Base-by-base conservation (phyloP, 73 alveolate genomes). In the Breviolum minutum region DNA sequence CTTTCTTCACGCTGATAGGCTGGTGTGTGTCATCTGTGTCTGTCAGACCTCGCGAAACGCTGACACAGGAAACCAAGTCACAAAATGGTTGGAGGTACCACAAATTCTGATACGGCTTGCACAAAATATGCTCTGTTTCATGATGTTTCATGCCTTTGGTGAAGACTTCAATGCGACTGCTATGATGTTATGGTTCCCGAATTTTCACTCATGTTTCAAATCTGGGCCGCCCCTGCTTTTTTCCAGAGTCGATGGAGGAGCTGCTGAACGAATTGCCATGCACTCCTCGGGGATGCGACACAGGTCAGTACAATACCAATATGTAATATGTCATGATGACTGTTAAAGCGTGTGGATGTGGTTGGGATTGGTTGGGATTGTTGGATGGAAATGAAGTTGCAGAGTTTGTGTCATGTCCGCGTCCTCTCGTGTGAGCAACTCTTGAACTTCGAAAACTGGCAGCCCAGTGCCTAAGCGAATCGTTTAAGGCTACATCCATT, bases 401-500 rank as follows among this genome's bases (percentile, higher is more conserved):
- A 40, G 3, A 40, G 54, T 40, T 40, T 40, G 54, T 40, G 54
- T 40, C 54, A 40, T 40, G 9, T 60, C 11, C 63, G 79, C 9
- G 77, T 92, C 98, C 98, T 76, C 98, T 62, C 76, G 54, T 5
- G 91, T 54, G 11, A 92, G 81, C 81, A 92, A 69, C 63, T 66
- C 98, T 62, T 73, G 64, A 6, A 92, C 91, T 32, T 73, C 64
- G 30, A 92, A 92, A 27, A 76, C 98, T 26, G 98, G 98, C 4
- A 92, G 69, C 81, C 98, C 98, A 16, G 98, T 92, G 87, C 96
- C 96, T 89, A 26, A 63, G 13, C 20, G n/a, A 40, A 0, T 40
- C 54, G 54, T 40, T 40, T 40, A 40, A 40, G 54, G 54, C 54
- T 3, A 40, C 54, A 40, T 40, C 54, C 54, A 3, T 3, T 2